Conservation (phyloP, 129 eudicot species). For the Oenanthe sinensis region DNA sequence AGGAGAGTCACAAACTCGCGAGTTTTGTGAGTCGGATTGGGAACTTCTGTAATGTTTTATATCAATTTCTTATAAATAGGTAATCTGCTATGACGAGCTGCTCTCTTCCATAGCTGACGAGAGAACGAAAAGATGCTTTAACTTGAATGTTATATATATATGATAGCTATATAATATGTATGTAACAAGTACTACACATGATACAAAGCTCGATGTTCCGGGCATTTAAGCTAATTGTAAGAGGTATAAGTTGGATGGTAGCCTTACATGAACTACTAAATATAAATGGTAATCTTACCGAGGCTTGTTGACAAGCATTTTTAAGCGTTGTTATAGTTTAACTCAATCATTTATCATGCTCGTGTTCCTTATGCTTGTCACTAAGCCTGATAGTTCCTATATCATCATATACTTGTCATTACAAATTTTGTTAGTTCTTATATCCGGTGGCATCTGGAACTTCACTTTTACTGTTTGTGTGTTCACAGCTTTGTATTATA, state of each 20-base stretch:
- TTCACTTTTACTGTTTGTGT: neutral
- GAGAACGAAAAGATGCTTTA: neutral
- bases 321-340: neutral
- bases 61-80: slow-evolving; percentile 1
- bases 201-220: neutral
- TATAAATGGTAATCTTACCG: neutral
- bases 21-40: slow-evolving; percentile 59
- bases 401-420: neutral
- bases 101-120: slow-evolving; percentile 21
- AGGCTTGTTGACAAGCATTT: neutral
- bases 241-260: neutral
- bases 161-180: slow-evolving; percentile 8
- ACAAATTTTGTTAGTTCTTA: neutral
- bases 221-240: neutral
- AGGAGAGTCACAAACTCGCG: slow-evolving; percentile 16
- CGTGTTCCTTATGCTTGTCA: neutral
- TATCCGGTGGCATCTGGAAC: neutral
- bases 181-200: neutral
- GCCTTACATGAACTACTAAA: neutral
- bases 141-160: slow-evolving; percentile 5
- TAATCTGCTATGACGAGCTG: neutral
- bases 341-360: neutral
- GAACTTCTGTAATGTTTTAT: slow-evolving; percentile 54
- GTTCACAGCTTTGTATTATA: neutral
- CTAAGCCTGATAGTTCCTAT: neutral